Base-by-base conservation (phyloP, 306 rosid species). In the Ormosia semicastrata region DNA sequence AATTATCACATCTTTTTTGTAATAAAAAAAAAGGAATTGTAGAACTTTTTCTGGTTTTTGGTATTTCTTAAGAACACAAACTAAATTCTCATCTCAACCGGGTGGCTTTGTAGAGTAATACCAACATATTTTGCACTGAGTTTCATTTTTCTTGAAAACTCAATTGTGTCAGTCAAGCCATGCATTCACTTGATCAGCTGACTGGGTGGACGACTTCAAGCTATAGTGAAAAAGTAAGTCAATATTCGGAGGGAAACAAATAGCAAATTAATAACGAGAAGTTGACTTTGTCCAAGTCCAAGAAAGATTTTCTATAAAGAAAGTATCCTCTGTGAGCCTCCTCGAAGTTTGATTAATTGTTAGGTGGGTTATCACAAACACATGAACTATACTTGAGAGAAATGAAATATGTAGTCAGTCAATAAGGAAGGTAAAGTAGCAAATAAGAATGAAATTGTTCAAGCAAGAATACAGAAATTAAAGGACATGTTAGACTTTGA, bases 351-450 rank as follows among this genome's bases (percentile, higher is more conserved):
- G 30, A 37, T 17, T 47, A 64, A 24, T 14, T 36, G 66, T 68
- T 75, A 47, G n/a, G 73, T 62, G 63, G 34, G 34, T 56, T 39
- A 66, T 36, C 64, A 66, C 76, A 41, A 74, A 39, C 60, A 4
- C 63, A 62, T n/a, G 58, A 7, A 18, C 29, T 44, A n/a, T 46
- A 56, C 11, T 57, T 66, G 32, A n/a, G 1, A 36, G 6, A 66
- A 68, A 54, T 46, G 60, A 34, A 41, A 40, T n/a, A 13, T n/a
- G 63, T 30, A 82, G 15, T 49, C 43, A 46, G 8, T n/a, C 54
- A 44, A 33, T 30, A 10, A 13, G 73, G 66, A 69, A 82, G 80
- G 30, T 76, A 76, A 68, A 76, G 77, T 39, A 29, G 32, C 78
- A 76, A 76, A 49, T 66, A 69, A n/a, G 17, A 75, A 5, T 66